Evolutionary conservation across 352 stramenopile genomes (phyloP), one percentile per base, ranked within the genome.

Genomic region (Stramenopiles sp.): DNA sequence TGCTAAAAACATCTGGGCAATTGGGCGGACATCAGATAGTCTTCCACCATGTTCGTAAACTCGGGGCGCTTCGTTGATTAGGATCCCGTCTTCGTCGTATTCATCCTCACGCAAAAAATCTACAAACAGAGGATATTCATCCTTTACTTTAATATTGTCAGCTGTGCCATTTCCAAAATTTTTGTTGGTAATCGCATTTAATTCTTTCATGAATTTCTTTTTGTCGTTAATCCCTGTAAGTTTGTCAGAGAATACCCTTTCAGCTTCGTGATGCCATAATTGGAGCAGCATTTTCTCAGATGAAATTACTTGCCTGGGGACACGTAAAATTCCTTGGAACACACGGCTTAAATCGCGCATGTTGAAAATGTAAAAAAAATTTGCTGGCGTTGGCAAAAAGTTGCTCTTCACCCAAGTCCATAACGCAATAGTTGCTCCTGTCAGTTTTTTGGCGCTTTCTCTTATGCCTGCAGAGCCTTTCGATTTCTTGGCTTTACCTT

Each of bases 231-330:
- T 88, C 37, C 91, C 97, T 25, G 92, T 96, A 32, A 98, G 86
- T 79, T 98, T 98, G 82, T 98, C 94, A 36, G 84, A 94, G 81
- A 98, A 98, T 30, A 98, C 94, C 4, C 94, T 92, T 73, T 96
- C 87, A 68, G 92, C 96, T 81, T 98, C 94, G 81, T 98, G 94
- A 75, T 95, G 91, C 94, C 94, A 98, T n/a, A 97, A 87, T 53
- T 94, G 86, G 0, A 88, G 87, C 0, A 91, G 85, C 0, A 95
- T 76, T 75, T 90, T 91, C 43, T 53, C 43, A n/a, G n/a, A n/a
- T n/a, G n/a, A n/a, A n/a, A n/a, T n/a, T n/a, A n/a, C n/a, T n/a
- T n/a, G n/a, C n/a, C n/a, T n/a, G 12, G 43, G 43, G 12, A 18
- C 43, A 18, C 25, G 43, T 25, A 25, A 53, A 53, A 12, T 25